Conservation (phyloP, 2,329 filamentous ascomycete genomes). For the Monosporascus sp. region DNA sequence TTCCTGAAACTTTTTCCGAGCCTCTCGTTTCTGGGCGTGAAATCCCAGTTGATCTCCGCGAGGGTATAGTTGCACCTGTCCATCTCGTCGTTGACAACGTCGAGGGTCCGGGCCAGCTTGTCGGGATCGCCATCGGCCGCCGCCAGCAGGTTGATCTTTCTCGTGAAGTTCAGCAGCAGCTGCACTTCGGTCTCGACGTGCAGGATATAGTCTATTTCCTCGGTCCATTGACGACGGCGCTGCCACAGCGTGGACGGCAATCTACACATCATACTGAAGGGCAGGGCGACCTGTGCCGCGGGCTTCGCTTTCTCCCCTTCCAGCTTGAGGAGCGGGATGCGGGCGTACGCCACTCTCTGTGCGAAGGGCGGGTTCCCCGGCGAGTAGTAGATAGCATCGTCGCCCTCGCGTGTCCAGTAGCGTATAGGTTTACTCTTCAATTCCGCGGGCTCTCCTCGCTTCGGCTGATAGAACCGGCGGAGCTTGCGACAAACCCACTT, state of each 20-base stretch:
- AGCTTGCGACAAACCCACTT: neutral
- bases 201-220: neutral
- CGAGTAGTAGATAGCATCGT: neutral
- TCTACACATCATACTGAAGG: neutral
- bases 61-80: no score
- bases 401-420: neutral
- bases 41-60: no score
- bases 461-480: neutral
- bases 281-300: slow-evolving; percentile 13
- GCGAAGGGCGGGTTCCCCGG: slow-evolving; percentile 8
- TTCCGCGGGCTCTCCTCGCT: neutral
- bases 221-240: neutral
- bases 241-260: neutral
- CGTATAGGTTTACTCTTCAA: neutral
- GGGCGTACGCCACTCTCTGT: neutral
- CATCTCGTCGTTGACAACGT: no score
- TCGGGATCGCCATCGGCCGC: no score
- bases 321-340: slow-evolving; percentile 27
- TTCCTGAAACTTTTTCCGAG: no score
- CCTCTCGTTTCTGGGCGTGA: no score
- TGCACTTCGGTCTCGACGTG: neutral
- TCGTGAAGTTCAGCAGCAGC: neutral
- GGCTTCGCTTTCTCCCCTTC: slow-evolving; percentile 28
- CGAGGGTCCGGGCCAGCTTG: no score
- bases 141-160: neutral